A percentile compares a stretch with the other conserved stretches of the same genome.
Evolutionary conservation across 345 rosid species (phyloP).

Genomic region (Gossypium herbaceum): DNA sequence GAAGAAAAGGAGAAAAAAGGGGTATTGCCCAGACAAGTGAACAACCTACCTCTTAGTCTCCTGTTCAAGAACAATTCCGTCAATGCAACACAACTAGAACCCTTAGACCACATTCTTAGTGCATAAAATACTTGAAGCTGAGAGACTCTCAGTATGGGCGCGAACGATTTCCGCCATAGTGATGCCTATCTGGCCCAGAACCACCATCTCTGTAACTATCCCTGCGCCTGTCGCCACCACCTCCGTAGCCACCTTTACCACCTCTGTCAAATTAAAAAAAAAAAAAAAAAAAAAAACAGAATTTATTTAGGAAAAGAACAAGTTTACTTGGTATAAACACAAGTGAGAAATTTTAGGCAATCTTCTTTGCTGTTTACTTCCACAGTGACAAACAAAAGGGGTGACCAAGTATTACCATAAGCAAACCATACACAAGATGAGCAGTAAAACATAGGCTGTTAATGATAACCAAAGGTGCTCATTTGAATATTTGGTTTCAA

Average conservation of each 20-base stretch:
- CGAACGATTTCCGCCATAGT: constrained; percentile 83
- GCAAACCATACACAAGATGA: background rate
- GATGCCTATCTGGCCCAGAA: constrained; percentile 85
- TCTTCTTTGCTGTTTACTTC: background rate
- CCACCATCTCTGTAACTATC: constrained; percentile 68
- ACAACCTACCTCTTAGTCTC: constrained; percentile 79
- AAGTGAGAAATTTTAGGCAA: background rate
- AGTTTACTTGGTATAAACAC: background rate
- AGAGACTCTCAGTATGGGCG: constrained; percentile 68
- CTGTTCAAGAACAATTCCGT: constrained; percentile 56
- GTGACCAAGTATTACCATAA: background rate
- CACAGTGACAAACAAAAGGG: background rate
- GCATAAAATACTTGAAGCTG: constrained; percentile 44
- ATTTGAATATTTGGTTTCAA: background rate
- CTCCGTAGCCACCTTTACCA: constrained; percentile 76
- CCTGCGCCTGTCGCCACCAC: constrained; percentile 87
- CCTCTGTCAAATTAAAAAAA: constrained; percentile 43
- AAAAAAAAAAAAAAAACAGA: constrained; percentile 14
- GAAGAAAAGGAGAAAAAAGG: constrained; percentile 36
- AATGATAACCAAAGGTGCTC: background rate
- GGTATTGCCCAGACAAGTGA: constrained; percentile 48
- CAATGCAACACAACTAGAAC: constrained; percentile 43
- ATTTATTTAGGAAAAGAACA: background rate
- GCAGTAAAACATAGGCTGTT: background rate
- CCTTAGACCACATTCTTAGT: constrained; percentile 50